Conservation (phyloP, 2,329 filamentous ascomycete species). For the Lasiodiplodia citricola region DNA sequence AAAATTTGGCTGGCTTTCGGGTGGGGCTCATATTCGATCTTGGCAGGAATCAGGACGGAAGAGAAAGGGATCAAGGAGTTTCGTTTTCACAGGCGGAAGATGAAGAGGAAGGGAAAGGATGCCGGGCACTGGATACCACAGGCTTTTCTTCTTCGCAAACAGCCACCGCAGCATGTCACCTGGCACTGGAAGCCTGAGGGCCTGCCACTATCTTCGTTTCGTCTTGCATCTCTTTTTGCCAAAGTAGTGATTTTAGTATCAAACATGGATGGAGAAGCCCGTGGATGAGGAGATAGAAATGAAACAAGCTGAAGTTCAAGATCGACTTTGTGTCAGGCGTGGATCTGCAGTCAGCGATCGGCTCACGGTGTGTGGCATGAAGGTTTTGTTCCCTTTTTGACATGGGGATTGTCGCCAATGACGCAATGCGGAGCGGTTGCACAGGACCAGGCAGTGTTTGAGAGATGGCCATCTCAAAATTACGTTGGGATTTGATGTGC, state of each 20-base stretch:
- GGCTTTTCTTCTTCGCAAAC: slow-evolving; percentile 7
- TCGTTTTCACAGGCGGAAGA: slow-evolving; percentile 16
- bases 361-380: neutral
- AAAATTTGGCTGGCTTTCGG: slow-evolving; percentile 11
- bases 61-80: slow-evolving; percentile 14
- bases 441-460: neutral
- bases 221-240: slow-evolving; percentile 18
- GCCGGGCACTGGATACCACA: slow-evolving; percentile 21
- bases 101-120: slow-evolving; percentile 15
- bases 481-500: no score
- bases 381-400: neutral
- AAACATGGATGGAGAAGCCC: neutral
- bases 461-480: neutral
- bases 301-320: slow-evolving; percentile 23
- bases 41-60: slow-evolving; percentile 7
- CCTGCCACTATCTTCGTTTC: slow-evolving; percentile 17
- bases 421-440: neutral
- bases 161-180: slow-evolving; percentile 12
- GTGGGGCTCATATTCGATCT: neutral
- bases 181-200: slow-evolving; percentile 3
- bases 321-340: neutral
- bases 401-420: neutral
- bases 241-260: slow-evolving; percentile 24
- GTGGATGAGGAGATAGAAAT: slow-evolving; percentile 17
- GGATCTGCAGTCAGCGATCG: neutral